Percentiles rank a stretch among this genome's conserved stretches.
These are phyloP conservation scores for Ophiostoma quercus DNA, from an alignment of 2,329 filamentous ascomycete genomes.

Conservation along the genomic window DNA sequence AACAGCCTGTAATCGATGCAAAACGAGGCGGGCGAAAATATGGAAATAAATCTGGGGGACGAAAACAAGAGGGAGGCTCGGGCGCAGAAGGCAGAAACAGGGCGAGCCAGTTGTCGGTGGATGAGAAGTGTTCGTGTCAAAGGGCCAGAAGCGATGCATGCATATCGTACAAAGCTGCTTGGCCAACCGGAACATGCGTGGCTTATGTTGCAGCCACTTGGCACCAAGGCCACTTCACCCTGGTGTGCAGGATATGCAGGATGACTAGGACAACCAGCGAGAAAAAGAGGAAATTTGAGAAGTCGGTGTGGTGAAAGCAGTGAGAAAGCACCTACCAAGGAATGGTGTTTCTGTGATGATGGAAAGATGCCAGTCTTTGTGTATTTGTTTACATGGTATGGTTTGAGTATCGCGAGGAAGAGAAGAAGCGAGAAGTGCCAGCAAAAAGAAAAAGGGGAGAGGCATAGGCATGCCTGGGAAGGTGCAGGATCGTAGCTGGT, in stretches of 20 bases:
- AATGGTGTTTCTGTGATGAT: too few species aligned
- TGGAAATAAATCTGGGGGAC: not conserved
- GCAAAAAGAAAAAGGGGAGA: not conserved
- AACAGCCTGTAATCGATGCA: not conserved
- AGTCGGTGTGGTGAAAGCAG: not conserved
- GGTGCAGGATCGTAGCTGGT: not conserved
- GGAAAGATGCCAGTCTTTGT: too few species aligned
- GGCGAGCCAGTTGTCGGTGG: not conserved
- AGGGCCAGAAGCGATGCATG: slow-evolving; percentile 1
- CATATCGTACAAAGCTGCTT: not conserved
- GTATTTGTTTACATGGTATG: too few species aligned
- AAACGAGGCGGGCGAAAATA: too few species aligned
- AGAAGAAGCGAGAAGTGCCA: not conserved
- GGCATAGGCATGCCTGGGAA: not conserved
- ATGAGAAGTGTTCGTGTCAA: not conserved
- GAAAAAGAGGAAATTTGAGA: not conserved
- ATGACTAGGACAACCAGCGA: not conserved
- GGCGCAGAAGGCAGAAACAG: not conserved
- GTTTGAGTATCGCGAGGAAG: not conserved
- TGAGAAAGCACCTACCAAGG: too few species aligned
- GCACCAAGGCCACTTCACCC: slow-evolving; percentile 1
- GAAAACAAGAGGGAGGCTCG: not conserved
- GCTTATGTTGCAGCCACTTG: slow-evolving; percentile 19
- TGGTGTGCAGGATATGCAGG: not conserved
- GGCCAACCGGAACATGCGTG: not conserved